A percentile compares a stretch with the other conserved stretches of the same genome.
phyloP scores from a whole-genome alignment of 2,329 filamentous ascomycete genomes.

The Botrytis tulipae region DNA sequence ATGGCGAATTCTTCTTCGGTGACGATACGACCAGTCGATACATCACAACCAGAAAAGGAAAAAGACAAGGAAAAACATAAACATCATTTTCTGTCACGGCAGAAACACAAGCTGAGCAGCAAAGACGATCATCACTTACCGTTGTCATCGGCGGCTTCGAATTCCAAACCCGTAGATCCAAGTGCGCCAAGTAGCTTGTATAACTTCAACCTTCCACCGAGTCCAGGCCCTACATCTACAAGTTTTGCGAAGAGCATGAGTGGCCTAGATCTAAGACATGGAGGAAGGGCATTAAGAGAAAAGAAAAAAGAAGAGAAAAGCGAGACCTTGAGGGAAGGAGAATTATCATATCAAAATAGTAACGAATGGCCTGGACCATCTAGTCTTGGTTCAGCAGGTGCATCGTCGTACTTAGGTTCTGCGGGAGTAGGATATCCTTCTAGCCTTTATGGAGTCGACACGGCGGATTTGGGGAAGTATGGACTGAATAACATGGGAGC shows the following conservation, averaged over 20 bases:
- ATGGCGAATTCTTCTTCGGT: conserved; percentile 74
- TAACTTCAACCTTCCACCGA: conserved; percentile 72
- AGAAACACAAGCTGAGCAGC: conserved; percentile 72
- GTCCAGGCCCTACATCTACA: conserved; percentile 62
- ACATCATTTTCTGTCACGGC: conserved; percentile 75
- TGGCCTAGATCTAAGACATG: conserved; percentile 74
- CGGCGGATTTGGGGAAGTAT: conserved; percentile 56
- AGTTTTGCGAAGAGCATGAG: conserved; percentile 81
- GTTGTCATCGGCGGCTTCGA: conserved; percentile 73
- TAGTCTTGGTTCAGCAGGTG: conserved; percentile 48
- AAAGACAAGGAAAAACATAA: conserved; percentile 70
- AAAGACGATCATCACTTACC: conserved; percentile 72
- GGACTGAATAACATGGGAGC: conserved; percentile 67
- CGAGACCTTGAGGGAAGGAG: conserved; percentile 38
- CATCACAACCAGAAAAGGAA: conserved; percentile 46
- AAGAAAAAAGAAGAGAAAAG: conserved; percentile 73
- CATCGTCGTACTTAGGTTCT: conserved; percentile 41
- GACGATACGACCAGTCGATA: conserved; percentile 66
- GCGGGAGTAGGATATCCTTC: conserved; percentile 30
- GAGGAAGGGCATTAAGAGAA: conserved; percentile 71
- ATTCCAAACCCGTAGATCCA: conserved; percentile 72
- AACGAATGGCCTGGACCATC: conserved; percentile 52
- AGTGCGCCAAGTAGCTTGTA: conserved; percentile 74
- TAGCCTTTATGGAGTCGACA: conserved; percentile 49
- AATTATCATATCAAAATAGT: conserved; percentile 37